These are phyloP conservation scores for Crucibulum laeve DNA, from an alignment of 768 basidiomycete genomes.

Conservation along the genomic window DNA sequence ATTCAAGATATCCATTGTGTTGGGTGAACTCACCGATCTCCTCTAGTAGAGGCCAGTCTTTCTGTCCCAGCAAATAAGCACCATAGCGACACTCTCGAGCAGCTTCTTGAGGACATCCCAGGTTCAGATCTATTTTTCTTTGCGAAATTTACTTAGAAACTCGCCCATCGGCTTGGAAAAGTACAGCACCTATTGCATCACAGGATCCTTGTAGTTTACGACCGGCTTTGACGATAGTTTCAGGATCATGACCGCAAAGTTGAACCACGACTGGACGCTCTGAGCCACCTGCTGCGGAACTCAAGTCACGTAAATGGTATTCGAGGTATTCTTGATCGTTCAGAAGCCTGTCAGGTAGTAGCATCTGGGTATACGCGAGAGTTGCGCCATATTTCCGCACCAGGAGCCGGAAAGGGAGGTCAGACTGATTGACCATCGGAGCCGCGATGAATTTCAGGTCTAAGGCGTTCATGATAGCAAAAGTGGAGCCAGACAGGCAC, in stretches of 20 bases:
- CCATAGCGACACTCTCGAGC: conserved; percentile 68
- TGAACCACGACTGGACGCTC: conserved; percentile 62
- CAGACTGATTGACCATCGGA: conserved; percentile 80
- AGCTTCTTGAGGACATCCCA: conserved; percentile 75
- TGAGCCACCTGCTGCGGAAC: conserved; percentile 15
- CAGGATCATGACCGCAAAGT: conserved; percentile 69
- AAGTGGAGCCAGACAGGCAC: conserved; percentile 1
- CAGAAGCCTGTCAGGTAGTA: conserved; percentile 55
- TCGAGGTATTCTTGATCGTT: conserved; percentile 64
- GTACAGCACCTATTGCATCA: conserved; percentile 63
- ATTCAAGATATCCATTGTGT: neutral
- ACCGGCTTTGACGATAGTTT: conserved; percentile 55
- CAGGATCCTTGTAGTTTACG: conserved; percentile 54
- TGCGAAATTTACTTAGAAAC: neutral
- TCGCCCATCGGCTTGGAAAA: neutral
- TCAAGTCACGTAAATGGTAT: conserved; percentile 56
- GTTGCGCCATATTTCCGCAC: conserved; percentile 62
- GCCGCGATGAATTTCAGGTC: conserved; percentile 49
- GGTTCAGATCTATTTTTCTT: conserved; percentile 59
- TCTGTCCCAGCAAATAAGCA: conserved; percentile 68
- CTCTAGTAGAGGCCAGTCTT: conserved; percentile 68
- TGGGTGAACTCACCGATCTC: conserved; percentile 47
- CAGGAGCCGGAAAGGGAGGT: conserved; percentile 67
- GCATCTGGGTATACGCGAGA: conserved; percentile 76
- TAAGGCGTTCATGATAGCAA: conserved; percentile 9